Evolutionary conservation across 352 stramenopile genomes (phyloP).

Genomic region (Globisporangium echinulatum): DNA sequence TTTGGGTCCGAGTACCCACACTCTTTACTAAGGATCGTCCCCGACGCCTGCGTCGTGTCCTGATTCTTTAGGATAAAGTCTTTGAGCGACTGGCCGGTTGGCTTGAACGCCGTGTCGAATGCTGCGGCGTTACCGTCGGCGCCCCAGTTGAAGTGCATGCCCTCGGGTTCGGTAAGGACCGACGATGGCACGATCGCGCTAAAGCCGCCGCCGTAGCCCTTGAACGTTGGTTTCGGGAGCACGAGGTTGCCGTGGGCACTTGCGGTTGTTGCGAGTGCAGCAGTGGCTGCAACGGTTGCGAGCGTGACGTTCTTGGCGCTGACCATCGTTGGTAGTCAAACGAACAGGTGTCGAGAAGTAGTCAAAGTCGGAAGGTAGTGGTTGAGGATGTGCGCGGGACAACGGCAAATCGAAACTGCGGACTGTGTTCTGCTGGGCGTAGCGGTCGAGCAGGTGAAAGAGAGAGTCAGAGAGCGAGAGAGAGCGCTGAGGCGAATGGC

Average conservation of each 20-base stretch:
- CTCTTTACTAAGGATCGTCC: not conserved
- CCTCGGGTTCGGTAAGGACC: conserved; percentile 1
- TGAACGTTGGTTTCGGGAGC: conserved; percentile 5
- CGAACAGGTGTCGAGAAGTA: too few relatives aligned
- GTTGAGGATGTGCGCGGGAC: too few relatives aligned
- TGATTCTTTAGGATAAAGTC: conserved; percentile 16
- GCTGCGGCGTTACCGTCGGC: conserved; percentile 5
- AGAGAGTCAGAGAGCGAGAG: too few relatives aligned
- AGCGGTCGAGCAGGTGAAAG: too few relatives aligned
- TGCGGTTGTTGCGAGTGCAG: too few relatives aligned
- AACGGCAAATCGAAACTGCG: too few relatives aligned
- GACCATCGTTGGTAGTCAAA: too few relatives aligned
- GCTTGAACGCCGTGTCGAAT: conserved; percentile 9
- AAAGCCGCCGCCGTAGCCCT: conserved; percentile 5
- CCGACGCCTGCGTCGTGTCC: not conserved
- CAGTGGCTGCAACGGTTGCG: too few relatives aligned
- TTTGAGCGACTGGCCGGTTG: conserved; percentile 6
- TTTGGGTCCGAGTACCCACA: conserved; percentile 12
- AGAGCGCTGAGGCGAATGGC: too few relatives aligned
- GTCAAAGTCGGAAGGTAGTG: too few relatives aligned
- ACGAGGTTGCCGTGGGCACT: conserved; percentile 2
- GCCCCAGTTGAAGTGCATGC: conserved; percentile 7
- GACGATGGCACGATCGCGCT: not conserved
- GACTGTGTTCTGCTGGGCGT: too few relatives aligned
- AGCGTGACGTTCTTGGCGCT: too few relatives aligned